Base-by-base conservation (phyloP, 169 alveolate species). In the Eimeria praecox region DNA sequence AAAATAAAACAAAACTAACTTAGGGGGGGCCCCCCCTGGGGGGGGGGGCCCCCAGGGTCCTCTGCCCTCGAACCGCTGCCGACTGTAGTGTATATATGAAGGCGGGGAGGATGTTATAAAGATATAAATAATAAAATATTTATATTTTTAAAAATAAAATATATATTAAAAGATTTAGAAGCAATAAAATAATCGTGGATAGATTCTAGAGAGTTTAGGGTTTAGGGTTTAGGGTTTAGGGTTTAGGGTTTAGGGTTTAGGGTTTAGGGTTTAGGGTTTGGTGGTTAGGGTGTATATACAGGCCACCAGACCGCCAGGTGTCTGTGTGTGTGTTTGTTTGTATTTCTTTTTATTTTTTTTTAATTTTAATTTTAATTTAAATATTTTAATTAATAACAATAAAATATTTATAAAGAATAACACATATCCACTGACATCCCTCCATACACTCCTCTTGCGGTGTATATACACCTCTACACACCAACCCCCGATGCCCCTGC, bases 201-300 rank as follows among this genome's bases (percentile, higher is more conserved):
- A 5, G 4, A 14, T 9, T 2, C 27, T 56, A 2, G 66, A 56
- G 66, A 27, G 66, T 14, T 56, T 5, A 56, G 66, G 66, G 66
- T 56, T 56, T 56, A 56, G 66, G 66, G 66, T 56, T 20, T 18
- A 56, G 66, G 66, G 66, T 14, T 56, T 5, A 56, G 66, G 66
- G 66, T 56, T 56, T 56, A 56, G 66, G 66, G 66, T 56, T 56
- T 56, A 56, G 66, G 66, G 66, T 56, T 56, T 56, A 56, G 66
- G 66, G 66, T 56, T 56, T 56, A 56, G 66, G 66, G 66, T 56
- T 56, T 56, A 52, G 20, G 59, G 59, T 52, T 14, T 6, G 66
- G 20, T 56, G 66, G 66, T 56, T 56, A 8, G 66, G 66, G 66
- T 56, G 66, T 56, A 56, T 20, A 56, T 56, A 27, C 66, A 56